Percentiles rank a stretch among this genome's conserved stretches.
phyloP scores from a whole-genome alignment of 2,329 filamentous ascomycete genomes.

The Apiospora aurea region DNA sequence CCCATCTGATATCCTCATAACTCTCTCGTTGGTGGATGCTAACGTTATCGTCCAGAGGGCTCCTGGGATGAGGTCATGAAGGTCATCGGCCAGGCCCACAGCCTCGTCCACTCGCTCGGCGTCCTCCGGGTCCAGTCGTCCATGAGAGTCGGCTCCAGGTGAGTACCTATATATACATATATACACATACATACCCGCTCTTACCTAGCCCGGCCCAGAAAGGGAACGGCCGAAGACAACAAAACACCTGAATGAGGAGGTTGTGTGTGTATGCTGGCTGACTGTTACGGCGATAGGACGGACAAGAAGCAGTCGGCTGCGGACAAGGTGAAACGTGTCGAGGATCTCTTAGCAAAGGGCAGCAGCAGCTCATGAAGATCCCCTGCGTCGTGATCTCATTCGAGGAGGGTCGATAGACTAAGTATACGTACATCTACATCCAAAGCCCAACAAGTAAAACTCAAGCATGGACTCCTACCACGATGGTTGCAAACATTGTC shows the following conservation, averaged over 20 bases:
- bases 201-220: neutral
- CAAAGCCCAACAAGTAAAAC: neutral
- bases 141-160: conserved; percentile 84
- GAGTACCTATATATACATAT: conserved; percentile 36
- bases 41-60: conserved; percentile 68
- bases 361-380: conserved; percentile 10
- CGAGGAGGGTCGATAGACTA: neutral
- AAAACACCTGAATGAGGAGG: neutral
- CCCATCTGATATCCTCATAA: conserved; percentile 1
- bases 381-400: neutral
- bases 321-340: conserved; percentile 76
- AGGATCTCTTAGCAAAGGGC: conserved; percentile 54
- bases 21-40: neutral
- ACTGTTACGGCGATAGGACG: conserved; percentile 59
- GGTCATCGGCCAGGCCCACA: conserved; percentile 86
- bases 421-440: no score
- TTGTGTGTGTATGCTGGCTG: neutral
- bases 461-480: neutral
- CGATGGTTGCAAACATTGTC: neutral
- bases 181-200: neutral
- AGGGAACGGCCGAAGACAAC: neutral
- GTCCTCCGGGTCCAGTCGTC: conserved; percentile 85
- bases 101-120: conserved; percentile 77
- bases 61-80: conserved; percentile 88
- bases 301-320: conserved; percentile 84